These are phyloP conservation scores for Kockovaella imperatae DNA, from an alignment of 768 basidiomycete species.

Conservation along the genomic window DNA sequence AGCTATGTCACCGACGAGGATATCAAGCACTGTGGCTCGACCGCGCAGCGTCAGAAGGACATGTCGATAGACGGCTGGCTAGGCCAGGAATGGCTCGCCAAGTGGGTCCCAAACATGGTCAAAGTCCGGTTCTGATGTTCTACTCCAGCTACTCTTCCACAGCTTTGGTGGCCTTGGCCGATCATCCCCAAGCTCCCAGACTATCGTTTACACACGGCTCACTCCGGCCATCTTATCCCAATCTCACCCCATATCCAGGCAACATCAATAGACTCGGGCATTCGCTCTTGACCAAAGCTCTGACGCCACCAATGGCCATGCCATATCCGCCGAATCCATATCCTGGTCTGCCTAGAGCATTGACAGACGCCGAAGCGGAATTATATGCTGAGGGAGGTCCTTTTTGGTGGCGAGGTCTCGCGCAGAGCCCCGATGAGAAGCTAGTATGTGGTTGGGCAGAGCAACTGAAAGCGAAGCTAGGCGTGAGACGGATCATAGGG, in stretches of 20 bases:
- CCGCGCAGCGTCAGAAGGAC: constrained; percentile 63
- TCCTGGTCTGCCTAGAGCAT: constrained; percentile 55
- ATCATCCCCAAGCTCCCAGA: constrained; percentile 40
- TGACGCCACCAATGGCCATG: constrained; percentile 59
- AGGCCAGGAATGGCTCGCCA: constrained; percentile 71
- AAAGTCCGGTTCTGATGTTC: not conserved
- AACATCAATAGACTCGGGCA: constrained; percentile 68
- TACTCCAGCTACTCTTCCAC: constrained; percentile 32
- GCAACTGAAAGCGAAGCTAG: constrained; percentile 61
- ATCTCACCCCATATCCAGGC: constrained; percentile 72
- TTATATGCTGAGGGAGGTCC: constrained; percentile 75
- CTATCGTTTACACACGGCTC: constrained; percentile 93
- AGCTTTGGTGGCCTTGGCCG: constrained; percentile 50
- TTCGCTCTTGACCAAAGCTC: constrained; percentile 63
- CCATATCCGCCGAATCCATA: constrained; percentile 74
- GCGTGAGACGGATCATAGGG: constrained; percentile 73
- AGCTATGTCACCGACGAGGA: constrained; percentile 81
- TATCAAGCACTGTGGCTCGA: constrained; percentile 69
- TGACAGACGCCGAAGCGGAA: constrained; percentile 60
- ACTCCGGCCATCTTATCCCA: constrained; percentile 60
- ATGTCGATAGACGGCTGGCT: constrained; percentile 64
- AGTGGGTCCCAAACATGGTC: constrained; percentile 45
- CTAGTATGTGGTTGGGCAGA: constrained; percentile 65
- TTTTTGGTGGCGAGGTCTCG: constrained; percentile 93
- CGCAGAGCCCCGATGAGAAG: constrained; percentile 60